Conservation (phyloP, 768 basidiomycete genomes). For the Naganishia onofrii region DNA sequence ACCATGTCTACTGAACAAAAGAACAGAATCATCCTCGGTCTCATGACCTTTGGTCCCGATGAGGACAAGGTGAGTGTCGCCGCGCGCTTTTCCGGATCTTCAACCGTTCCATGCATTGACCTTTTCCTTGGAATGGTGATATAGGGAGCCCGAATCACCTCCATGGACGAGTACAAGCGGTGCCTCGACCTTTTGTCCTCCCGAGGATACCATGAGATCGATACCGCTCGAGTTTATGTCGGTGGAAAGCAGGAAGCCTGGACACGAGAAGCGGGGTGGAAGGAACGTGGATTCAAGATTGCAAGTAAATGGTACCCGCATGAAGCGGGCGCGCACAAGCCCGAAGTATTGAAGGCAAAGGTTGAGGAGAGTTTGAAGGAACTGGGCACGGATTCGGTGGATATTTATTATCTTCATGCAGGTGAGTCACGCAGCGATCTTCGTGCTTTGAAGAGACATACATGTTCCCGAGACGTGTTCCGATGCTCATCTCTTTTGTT, state of each 20-base stretch:
- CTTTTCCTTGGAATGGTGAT: too few species aligned
- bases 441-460: background rate
- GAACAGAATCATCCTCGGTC: conserved; percentile 34
- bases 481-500: background rate
- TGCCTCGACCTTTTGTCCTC: conserved; percentile 60
- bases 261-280: conserved; percentile 52
- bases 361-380: conserved; percentile 54
- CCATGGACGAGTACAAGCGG: conserved; percentile 51
- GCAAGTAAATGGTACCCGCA: conserved; percentile 64
- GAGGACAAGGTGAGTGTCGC: conserved; percentile 26
- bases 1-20: conserved; percentile 25
- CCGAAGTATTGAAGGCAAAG: conserved; percentile 52
- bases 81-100: background rate
- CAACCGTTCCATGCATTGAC: background rate
- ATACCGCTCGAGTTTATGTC: conserved; percentile 46
- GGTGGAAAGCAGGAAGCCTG: conserved; percentile 48
- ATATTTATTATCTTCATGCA: conserved; percentile 59
- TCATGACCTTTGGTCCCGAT: conserved; percentile 34
- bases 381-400: conserved; percentile 56
- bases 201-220: conserved; percentile 62
- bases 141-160: conserved; percentile 40
- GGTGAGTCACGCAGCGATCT: conserved; percentile 48
- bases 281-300: conserved; percentile 58
- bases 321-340: conserved; percentile 41
- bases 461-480: too few species aligned